These are phyloP conservation scores for Udeniomyces megalosporus DNA, from an alignment of 768 basidiomycete species.

Conservation along the genomic window DNA sequence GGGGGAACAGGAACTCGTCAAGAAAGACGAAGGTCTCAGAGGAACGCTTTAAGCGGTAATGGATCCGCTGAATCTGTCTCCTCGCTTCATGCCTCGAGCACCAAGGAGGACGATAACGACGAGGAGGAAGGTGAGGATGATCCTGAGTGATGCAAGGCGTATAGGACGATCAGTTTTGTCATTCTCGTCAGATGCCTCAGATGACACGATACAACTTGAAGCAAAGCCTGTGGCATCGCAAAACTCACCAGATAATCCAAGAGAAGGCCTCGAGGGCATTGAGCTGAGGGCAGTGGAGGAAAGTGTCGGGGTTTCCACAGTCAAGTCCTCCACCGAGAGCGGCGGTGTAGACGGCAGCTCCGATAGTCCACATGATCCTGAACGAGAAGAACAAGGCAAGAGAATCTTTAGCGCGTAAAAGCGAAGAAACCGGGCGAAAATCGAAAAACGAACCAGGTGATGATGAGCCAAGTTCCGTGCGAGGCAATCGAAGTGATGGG, in stretches of 20 bases:
- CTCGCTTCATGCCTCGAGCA: slow-evolving; percentile 43
- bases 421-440: not conserved
- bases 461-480: slow-evolving; percentile 36
- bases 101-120: slow-evolving; percentile 46
- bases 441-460: slow-evolving; percentile 48
- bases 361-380: slow-evolving; percentile 28
- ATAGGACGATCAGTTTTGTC: not conserved
- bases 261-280: slow-evolving; percentile 46
- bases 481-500: slow-evolving; percentile 12
- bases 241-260: slow-evolving; percentile 9
- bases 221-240: not conserved
- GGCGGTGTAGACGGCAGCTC: slow-evolving; percentile 2
- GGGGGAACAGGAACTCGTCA: no score
- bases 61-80: slow-evolving; percentile 49
- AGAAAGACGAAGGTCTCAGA: no score
- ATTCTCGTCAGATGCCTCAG: not conserved
- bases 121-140: slow-evolving; percentile 35
- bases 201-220: not conserved
- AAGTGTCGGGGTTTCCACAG: slow-evolving; percentile 27
- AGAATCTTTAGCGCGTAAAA: no score
- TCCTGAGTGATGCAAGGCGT: not conserved
- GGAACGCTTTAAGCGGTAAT: slow-evolving; percentile 24
- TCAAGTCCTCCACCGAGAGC: slow-evolving; percentile 8
- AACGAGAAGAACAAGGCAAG: slow-evolving; percentile 11
- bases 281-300: slow-evolving; percentile 53